Percentiles rank a stretch among this genome's conserved stretches.
phyloP scores from a whole-genome alignment of 768 basidiomycete genomes.

The Mycena polygramma region DNA sequence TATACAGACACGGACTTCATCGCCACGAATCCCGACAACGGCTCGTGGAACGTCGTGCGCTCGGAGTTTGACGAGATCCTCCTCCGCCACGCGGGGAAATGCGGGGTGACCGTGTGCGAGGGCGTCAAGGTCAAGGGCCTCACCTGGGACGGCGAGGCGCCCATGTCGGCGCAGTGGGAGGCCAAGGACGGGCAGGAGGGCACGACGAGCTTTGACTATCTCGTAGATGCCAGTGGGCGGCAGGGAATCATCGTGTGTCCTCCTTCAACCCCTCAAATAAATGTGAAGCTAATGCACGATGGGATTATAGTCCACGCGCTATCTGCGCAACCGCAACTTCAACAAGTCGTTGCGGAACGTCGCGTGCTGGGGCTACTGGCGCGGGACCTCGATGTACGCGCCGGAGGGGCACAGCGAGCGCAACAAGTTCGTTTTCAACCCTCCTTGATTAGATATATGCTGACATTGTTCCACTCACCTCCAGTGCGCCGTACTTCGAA shows the following conservation, averaged over 20 bases:
- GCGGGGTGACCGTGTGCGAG: slow-evolving; percentile 39
- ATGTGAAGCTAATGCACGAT: too few relatives aligned
- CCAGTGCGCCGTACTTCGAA: too few relatives aligned
- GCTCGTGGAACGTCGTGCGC: slow-evolving; percentile 53
- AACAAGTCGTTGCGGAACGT: slow-evolving; percentile 14
- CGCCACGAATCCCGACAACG: slow-evolving; percentile 42
- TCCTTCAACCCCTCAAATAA: too few relatives aligned
- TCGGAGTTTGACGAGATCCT: slow-evolving; percentile 43
- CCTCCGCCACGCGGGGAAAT: slow-evolving; percentile 39
- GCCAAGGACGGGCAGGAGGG: not conserved
- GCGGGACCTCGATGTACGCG: slow-evolving; percentile 7
- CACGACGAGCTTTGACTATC: slow-evolving; percentile 13
- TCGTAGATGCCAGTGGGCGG: slow-evolving; percentile 17
- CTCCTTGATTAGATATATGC: slow-evolving; percentile 38
- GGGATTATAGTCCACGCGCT: slow-evolving; percentile 6
- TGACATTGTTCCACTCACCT: too few relatives aligned
- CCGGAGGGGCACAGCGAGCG: slow-evolving; percentile 4
- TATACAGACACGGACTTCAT: slow-evolving; percentile 54
- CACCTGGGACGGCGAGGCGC: slow-evolving; percentile 10
- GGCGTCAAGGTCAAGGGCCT: slow-evolving; percentile 36
- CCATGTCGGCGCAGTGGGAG: not conserved
- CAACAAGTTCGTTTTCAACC: not conserved
- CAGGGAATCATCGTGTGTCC: slow-evolving; percentile 8
- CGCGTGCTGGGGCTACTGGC: slow-evolving; percentile 28
- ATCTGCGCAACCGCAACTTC: slow-evolving; percentile 14